Base-by-base conservation (phyloP, 2,329 filamentous ascomycete species). In the Ambrosiella cleistominuta region DNA sequence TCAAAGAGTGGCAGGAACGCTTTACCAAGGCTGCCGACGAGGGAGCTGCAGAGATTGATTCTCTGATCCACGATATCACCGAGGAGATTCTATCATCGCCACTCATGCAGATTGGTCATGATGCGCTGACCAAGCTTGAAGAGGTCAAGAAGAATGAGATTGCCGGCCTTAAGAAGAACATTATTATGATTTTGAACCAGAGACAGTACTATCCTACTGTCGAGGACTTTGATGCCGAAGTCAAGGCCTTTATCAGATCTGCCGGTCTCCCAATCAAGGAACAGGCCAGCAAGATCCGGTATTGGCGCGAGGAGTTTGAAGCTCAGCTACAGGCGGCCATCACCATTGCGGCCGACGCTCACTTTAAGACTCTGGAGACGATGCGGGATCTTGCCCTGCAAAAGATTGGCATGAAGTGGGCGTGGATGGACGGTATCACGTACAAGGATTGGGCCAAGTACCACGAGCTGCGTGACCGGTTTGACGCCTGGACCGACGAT, bases 401-500 rank as follows among this genome's bases (percentile, higher is more conserved):
- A 67, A 88, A 94, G 68, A 88, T 96, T 57, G 90, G 90, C 59
- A 91, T 94, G 82, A 81, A 80, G 66, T 98, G 93, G 90, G 89
- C 91, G 11, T 95, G 88, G 84, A 93, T 89, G 72, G 89, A 97
- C 60, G 88, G 88, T 38, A 80, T 98, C 61, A 95, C 91, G 1
- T 96, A 98, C 75, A 90, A 94, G 69, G 89, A 98, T 68, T 98
- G 93, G 93, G 81, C 85, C 61, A 93, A 91, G 68, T 98, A 95
- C 67, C 89, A 97, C 68, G 81, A 86, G 61, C 75, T 98, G 60
- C 94, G 87, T 72, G 80, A 79, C 57, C 84, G 86, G 11, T 86
- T 96, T 56, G 83, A 85, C 53, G 81, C 88, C 65, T 96, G 91
- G 89, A 85, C 87, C 58, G 76, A 80, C 40, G 87, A 94, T 64